Evolutionary conservation across 768 basidiomycete species (phyloP).

Genomic region (Tremella yokohamensis): DNA sequence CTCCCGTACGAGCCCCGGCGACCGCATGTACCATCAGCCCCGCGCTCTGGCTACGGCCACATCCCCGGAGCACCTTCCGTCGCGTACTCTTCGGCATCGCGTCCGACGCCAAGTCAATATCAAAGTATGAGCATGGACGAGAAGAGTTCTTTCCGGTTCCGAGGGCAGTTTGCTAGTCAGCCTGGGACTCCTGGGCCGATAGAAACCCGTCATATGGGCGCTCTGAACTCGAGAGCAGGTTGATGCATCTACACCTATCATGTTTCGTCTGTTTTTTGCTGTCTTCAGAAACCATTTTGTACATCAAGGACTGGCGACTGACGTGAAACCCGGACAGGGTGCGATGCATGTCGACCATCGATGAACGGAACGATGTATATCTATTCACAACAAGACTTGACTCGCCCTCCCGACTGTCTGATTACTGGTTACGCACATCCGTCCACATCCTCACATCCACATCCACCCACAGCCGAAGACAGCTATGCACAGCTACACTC

Average conservation of each 20-base stretch:
- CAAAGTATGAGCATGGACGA: slow-evolving; percentile 9
- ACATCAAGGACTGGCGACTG: too few species aligned
- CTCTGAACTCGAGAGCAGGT: slow-evolving; percentile 19
- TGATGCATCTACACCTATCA: slow-evolving; percentile 4
- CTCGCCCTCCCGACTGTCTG: background rate
- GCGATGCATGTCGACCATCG: too few species aligned
- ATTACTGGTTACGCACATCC: too few species aligned
- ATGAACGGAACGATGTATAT: too few species aligned
- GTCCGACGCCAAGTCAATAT: slow-evolving; percentile 8
- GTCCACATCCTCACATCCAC: too few species aligned
- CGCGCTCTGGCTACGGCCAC: background rate
- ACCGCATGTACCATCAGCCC: background rate
- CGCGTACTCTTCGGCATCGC: slow-evolving; percentile 9
- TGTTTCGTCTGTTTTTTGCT: too few species aligned
- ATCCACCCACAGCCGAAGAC: too few species aligned
- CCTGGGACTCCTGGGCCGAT: slow-evolving; percentile 30
- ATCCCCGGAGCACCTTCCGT: background rate
- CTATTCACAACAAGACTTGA: background rate
- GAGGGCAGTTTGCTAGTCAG: slow-evolving; percentile 42
- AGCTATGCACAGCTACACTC: slow-evolving; percentile 2
- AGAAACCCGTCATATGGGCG: slow-evolving; percentile 9
- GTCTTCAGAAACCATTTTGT: too few species aligned
- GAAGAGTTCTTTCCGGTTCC: slow-evolving; percentile 31
- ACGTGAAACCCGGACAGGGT: too few species aligned
- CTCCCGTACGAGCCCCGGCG: background rate